phyloP scores from a whole-genome alignment of 2,329 filamentous ascomycete species.

The Alternaria ethzedia region DNA sequence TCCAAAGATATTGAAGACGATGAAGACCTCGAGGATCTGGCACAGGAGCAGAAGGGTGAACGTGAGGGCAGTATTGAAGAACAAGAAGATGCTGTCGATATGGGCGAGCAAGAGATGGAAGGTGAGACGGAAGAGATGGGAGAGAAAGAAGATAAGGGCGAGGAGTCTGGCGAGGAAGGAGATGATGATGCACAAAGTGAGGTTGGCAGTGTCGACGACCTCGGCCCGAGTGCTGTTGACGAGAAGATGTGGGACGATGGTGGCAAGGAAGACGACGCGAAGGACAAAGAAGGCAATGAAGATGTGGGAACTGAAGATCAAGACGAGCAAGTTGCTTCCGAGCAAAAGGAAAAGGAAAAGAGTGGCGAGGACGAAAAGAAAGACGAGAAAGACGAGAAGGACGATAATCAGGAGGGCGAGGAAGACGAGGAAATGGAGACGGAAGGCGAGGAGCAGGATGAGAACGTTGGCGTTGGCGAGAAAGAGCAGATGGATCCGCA shows the following conservation, averaged over 20 bases:
- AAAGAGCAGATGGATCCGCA: slow-evolving; percentile 74
- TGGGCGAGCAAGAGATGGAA: slow-evolving; percentile 90
- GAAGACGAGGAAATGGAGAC: slow-evolving; percentile 61
- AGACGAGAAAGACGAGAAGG: slow-evolving; percentile 63
- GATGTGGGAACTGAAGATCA: slow-evolving; percentile 57
- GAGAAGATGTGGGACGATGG: slow-evolving; percentile 99
- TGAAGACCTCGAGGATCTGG: slow-evolving; percentile 89
- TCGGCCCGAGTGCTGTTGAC: slow-evolving; percentile 88
- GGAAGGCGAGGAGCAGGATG: slow-evolving; percentile 66
- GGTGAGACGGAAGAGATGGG: slow-evolving; percentile 74
- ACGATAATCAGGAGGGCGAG: slow-evolving; percentile 65
- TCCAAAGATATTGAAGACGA: slow-evolving; percentile 96
- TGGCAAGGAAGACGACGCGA: slow-evolving; percentile 77
- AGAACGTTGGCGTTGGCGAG: slow-evolving; percentile 70
- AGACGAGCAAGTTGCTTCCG: slow-evolving; percentile 54
- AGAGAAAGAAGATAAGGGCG: slow-evolving; percentile 63
- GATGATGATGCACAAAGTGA: slow-evolving; percentile 83
- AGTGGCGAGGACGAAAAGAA: slow-evolving; percentile 65
- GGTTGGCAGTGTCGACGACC: slow-evolving; percentile 85
- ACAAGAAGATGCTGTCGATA: slow-evolving; percentile 85
- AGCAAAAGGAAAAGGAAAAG: slow-evolving; percentile 60
- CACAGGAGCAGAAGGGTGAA: slow-evolving; percentile 75
- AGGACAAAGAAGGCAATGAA: slow-evolving; percentile 76
- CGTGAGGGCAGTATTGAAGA: slow-evolving; percentile 73
- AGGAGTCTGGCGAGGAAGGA: slow-evolving; percentile 54